Conservation (phyloP, 2,329 filamentous ascomycete species). For the Magnaporthiopsis poae region DNA sequence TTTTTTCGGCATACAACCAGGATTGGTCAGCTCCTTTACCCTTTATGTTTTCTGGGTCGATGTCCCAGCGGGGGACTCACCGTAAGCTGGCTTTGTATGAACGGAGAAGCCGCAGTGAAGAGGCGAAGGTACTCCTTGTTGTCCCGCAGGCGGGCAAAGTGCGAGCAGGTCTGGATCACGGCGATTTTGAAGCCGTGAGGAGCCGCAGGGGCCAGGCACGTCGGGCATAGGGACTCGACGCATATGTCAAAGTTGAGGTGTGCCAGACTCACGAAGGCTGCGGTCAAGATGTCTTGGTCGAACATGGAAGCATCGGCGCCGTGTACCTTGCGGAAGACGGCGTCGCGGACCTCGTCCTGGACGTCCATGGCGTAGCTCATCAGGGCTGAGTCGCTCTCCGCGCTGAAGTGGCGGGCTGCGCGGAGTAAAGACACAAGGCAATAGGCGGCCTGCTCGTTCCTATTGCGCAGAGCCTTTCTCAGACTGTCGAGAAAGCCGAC, state of each 20-base stretch:
- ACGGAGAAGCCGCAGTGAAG: constrained; percentile 44
- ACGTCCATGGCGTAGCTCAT: constrained; percentile 61
- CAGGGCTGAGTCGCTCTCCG: constrained; percentile 49
- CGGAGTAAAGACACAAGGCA: constrained; percentile 54
- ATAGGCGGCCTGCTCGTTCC: constrained; percentile 57
- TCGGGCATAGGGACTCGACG: constrained; percentile 45
- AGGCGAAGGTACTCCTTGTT: constrained; percentile 42
- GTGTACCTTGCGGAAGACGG: constrained; percentile 48
- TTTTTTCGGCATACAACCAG: not conserved
- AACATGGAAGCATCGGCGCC: constrained; percentile 40
- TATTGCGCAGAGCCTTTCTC: constrained; percentile 52
- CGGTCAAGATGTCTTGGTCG: constrained; percentile 56
- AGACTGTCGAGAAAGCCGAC: constrained; percentile 55
- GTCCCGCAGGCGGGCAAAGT: constrained; percentile 47
- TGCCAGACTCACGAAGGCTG: constrained; percentile 54
- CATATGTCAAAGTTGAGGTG: constrained; percentile 52
- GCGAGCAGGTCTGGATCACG: constrained; percentile 51
- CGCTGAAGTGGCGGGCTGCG: constrained; percentile 53
- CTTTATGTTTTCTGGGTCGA: not conserved
- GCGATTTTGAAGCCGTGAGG: constrained; percentile 54
- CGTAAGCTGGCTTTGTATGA: constrained; percentile 48
- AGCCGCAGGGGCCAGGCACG: constrained; percentile 46
- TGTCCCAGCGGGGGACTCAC: constrained; percentile 23
- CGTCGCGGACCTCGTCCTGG: constrained; percentile 57
- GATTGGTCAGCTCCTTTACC: not conserved